These are phyloP conservation scores for Penicillium sp. DNA, from an alignment of 2,329 filamentous ascomycete species.

Conservation along the genomic window DNA sequence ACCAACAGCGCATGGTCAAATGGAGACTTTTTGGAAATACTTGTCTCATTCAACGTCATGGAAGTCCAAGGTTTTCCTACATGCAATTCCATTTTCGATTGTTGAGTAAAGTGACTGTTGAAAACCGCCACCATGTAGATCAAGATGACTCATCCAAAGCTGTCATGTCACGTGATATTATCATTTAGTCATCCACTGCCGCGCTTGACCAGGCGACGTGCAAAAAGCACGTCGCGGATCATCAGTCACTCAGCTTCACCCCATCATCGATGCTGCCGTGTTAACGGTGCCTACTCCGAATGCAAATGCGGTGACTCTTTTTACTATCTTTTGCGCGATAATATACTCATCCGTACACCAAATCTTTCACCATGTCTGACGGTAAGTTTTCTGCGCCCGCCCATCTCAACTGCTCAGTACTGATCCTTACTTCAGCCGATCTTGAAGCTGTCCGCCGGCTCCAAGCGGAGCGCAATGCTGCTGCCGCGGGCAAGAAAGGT, in stretches of 20 bases:
- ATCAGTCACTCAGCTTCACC: constrained; percentile 19
- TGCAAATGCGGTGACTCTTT: constrained; percentile 33
- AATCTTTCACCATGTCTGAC: constrained; percentile 44
- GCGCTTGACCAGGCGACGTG: constrained; percentile 21
- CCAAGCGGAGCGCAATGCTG: constrained; percentile 88
- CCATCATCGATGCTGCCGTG: constrained; percentile 29
- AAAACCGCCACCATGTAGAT: neutral
- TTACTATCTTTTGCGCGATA: constrained; percentile 28
- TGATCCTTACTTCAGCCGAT: constrained; percentile 58
- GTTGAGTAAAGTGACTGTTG: neutral
- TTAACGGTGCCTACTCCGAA: constrained; percentile 34
- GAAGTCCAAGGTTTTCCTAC: neutral
- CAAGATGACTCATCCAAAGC: neutral
- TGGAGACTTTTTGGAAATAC: neutral
- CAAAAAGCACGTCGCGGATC: constrained; percentile 23
- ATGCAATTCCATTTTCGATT: neutral
- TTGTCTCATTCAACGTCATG: neutral
- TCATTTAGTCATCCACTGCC: constrained; percentile 21
- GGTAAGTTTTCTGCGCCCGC: constrained; percentile 32
- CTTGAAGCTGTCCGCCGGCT: constrained; percentile 85
- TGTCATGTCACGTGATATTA: neutral
- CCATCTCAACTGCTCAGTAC: constrained; percentile 14
- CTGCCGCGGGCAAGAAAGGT: constrained; percentile 74
- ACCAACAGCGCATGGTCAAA: neutral
- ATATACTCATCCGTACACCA: constrained; percentile 23